These are phyloP conservation scores for Syzygium grande DNA, from an alignment of 345 rosid species.

Conservation along the genomic window DNA sequence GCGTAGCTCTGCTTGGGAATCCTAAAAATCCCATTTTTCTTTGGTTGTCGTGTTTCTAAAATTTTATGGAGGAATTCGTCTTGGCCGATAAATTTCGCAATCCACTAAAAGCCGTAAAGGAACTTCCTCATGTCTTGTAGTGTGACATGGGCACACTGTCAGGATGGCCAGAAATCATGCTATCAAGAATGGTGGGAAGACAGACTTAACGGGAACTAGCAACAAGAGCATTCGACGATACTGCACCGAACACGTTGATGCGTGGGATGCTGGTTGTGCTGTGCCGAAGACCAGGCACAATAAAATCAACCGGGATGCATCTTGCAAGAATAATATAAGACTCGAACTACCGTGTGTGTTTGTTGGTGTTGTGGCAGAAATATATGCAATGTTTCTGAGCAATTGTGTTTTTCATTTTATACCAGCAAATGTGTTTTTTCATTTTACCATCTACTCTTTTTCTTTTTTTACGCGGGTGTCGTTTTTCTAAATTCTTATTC, in stretches of 20 bases:
- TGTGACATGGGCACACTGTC: background rate
- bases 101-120: background rate
- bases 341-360: background rate
- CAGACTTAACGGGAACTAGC: background rate
- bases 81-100: background rate
- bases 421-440: no score
- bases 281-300: background rate
- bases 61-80: background rate
- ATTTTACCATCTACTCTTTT: no score
- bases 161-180: background rate
- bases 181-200: background rate
- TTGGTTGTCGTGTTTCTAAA: background rate
- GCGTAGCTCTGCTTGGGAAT: background rate
- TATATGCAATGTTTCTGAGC: background rate
- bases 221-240: background rate
- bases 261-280: background rate
- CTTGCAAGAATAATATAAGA: background rate
- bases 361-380: background rate
- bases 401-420: background rate
- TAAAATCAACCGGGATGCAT: background rate
- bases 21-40: background rate
- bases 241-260: background rate
- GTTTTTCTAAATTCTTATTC: no score
- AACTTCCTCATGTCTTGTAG: background rate
- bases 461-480: no score